Conservation (phyloP, 2,329 filamentous ascomycete genomes). For the Lecanicillium sp. region DNA sequence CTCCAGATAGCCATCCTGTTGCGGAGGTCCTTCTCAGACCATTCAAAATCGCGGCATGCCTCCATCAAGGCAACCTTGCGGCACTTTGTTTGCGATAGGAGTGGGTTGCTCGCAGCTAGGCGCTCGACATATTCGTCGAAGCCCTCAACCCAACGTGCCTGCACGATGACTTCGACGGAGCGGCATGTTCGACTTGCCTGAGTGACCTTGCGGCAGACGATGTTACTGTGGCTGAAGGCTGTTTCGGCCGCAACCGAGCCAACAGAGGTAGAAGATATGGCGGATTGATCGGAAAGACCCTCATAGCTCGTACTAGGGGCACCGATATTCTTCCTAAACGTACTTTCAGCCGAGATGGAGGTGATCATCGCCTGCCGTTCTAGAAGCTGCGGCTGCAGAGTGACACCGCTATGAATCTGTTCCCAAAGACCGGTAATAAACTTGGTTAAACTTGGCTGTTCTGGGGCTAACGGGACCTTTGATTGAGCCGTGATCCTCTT, state of each 20-base stretch:
- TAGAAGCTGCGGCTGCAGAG: conserved; percentile 19
- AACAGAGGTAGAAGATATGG: neutral
- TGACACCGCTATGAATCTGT: conserved; percentile 22
- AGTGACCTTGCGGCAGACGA: conserved; percentile 23
- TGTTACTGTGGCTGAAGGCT: conserved; percentile 22
- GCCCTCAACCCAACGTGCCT: conserved; percentile 48
- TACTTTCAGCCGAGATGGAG: conserved; percentile 4
- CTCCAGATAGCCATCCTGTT: conserved; percentile 45
- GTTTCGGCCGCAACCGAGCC: conserved; percentile 1
- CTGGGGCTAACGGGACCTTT: conserved; percentile 16
- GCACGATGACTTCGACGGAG: conserved; percentile 51
- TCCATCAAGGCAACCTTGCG: conserved; percentile 44
- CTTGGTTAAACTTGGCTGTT: conserved; percentile 15
- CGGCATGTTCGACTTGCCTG: conserved; percentile 42
- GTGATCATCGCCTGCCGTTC: conserved; percentile 18
- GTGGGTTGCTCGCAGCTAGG: conserved; percentile 28
- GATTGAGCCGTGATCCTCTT: conserved; percentile 16
- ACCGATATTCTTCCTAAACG: too few species aligned
- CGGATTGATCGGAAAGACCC: neutral
- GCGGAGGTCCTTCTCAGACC: conserved; percentile 49
- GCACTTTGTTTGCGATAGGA: conserved; percentile 36
- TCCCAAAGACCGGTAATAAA: conserved; percentile 25
- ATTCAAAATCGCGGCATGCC: conserved; percentile 44
- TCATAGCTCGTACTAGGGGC: too few species aligned
- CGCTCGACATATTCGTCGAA: conserved; percentile 42